These are phyloP conservation scores for Inonotus hispidus DNA, from an alignment of 1,284 basidiomycete genomes.

Conservation along the genomic window DNA sequence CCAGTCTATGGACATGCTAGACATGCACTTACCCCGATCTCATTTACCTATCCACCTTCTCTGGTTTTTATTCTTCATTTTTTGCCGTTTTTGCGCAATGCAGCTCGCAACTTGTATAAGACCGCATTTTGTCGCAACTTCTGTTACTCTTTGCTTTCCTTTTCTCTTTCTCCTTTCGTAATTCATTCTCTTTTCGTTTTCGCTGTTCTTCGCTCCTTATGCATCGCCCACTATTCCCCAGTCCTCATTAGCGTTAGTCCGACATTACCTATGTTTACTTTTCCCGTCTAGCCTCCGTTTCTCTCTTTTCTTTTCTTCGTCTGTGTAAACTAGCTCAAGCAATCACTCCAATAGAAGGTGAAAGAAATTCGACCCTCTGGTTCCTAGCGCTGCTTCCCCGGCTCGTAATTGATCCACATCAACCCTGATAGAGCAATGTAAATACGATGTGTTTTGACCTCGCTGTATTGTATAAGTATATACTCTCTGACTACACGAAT, in stretches of 20 bases:
- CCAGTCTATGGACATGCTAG: not conserved
- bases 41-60: not conserved
- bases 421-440: not conserved
- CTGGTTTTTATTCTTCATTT: not conserved
- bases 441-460: not conserved
- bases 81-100: not conserved
- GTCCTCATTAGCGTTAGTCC: slow-evolving; percentile 19
- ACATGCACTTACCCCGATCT: not conserved
- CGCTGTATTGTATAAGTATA: too few species aligned
- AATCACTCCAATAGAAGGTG: not conserved
- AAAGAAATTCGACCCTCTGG: not conserved
- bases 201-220: slow-evolving; percentile 18
- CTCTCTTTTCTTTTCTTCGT: slow-evolving; percentile 3
- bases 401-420: not conserved
- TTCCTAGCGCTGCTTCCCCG: not conserved
- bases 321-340: slow-evolving; percentile 27
- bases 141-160: slow-evolving; percentile 20
- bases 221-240: slow-evolving; percentile 19
- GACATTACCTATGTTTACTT: slow-evolving; percentile 23
- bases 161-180: slow-evolving; percentile 24
- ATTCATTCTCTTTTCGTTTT: slow-evolving; percentile 23
- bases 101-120: not conserved
- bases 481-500: too few species aligned
- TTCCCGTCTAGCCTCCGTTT: slow-evolving; percentile 15
- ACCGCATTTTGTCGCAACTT: slow-evolving; percentile 31